Evolutionary conservation across 2,329 filamentous ascomycete species (phyloP), one percentile per base, ranked within the genome.

Genomic region (Diaporthe amygdali): DNA sequence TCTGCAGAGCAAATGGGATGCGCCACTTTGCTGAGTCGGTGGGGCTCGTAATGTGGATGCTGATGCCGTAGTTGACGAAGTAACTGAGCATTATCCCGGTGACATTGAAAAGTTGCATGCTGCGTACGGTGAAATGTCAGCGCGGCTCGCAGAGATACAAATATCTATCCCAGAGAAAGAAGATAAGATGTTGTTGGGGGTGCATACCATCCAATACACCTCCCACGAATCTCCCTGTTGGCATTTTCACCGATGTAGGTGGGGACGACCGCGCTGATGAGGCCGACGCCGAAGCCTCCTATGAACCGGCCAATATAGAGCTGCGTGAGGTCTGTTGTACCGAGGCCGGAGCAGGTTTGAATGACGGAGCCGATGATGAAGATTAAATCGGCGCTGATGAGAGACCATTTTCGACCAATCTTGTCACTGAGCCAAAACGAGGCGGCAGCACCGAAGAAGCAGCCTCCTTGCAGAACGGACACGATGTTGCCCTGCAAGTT

Each of bases 391-490:
- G 67, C 67, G 25, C 30, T 51, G 22, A 73, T 25, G 27, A 72
- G 70, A 17, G 70, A 25, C 67, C 59, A 72, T 47, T 71, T 72
- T 25, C 70, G 59, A 22, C 70, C 69, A n/a, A 88, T 82, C 12
- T 88, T 91, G 82, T 90, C 84, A 84, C 91, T 83, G 61, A 82
- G 82, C 0, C 85, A 81, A 63, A 87, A 84, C 5, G 68, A 72
- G 22, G 68, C 51, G 12, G 66, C 70, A 20, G 68, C 72, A 14
- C 68, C 71, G 76, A 73, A 71, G 49, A 73, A 70, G 39, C 69
- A 71, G 32, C 72, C 72, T 10, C 70, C 70, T 41, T 73, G 72
- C 20, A 73, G 63, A 15, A 73, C 41, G 22, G 72, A 76, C 69
- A 78, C 77, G 75, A 86, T 83, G 88, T 91, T 15, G 17, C 71